phyloP scores from a whole-genome alignment of 2,329 filamentous ascomycete species.

The Myriosclerotinia duriaeana region DNA sequence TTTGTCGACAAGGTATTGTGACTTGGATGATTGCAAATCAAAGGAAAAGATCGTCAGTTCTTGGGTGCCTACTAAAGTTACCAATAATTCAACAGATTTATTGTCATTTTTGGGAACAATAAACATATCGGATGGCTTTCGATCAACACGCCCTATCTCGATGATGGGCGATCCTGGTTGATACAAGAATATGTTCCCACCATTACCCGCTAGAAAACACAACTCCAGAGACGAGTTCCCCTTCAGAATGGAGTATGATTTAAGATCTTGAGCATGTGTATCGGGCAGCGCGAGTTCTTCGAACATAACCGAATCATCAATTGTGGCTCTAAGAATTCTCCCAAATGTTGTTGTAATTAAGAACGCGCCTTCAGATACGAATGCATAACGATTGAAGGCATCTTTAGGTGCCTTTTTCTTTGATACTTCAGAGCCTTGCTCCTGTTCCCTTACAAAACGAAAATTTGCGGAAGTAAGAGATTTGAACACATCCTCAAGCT shows the following conservation, averaged over 20 bases:
- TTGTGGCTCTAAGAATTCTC: slow-evolving; percentile 51
- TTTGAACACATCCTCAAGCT: slow-evolving; percentile 26
- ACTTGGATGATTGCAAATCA: not conserved
- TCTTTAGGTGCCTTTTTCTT: slow-evolving; percentile 45
- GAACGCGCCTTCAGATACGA: slow-evolving; percentile 54
- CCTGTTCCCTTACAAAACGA: not conserved
- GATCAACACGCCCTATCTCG: slow-evolving; percentile 30
- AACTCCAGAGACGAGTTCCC: slow-evolving; percentile 42
- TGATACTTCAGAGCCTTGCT: not conserved
- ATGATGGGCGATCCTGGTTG: slow-evolving; percentile 23
- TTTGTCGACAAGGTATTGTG: not conserved
- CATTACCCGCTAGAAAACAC: slow-evolving; percentile 48
- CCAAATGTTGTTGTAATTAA: slow-evolving; percentile 62
- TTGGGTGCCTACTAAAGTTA: slow-evolving; percentile 3
- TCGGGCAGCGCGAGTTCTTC: slow-evolving; percentile 38
- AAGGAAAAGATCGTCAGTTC: slow-evolving; percentile 19
- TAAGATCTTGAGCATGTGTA: slow-evolving; percentile 43
- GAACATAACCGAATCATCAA: slow-evolving; percentile 31
- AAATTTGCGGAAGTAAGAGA: not conserved
- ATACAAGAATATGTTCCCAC: slow-evolving; percentile 42
- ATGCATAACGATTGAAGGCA: slow-evolving; percentile 62
- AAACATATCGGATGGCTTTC: slow-evolving; percentile 41
- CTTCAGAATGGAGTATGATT: slow-evolving; percentile 49
- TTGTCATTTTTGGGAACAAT: slow-evolving; percentile 13
- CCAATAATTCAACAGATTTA: not conserved